phyloP scores from a whole-genome alignment of 164 flowering plant genomes.

The Hamamelis virginiana region DNA sequence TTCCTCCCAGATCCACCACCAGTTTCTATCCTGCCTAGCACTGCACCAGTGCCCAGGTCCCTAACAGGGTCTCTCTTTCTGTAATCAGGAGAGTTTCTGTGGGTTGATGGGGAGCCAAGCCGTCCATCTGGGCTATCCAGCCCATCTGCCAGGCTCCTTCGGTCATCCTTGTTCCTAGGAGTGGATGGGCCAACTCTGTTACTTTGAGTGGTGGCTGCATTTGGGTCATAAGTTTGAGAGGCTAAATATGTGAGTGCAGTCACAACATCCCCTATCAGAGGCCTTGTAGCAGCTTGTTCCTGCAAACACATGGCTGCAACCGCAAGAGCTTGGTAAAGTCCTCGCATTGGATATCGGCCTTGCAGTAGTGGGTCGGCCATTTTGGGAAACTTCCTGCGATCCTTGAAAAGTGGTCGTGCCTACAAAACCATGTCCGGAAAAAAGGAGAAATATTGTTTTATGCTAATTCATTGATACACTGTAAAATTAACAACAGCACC shows the following conservation, averaged over 20 bases:
- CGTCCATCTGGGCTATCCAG: conserved; percentile 50
- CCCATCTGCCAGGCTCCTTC: conserved; percentile 41
- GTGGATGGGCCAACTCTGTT: conserved; percentile 56
- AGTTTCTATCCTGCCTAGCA: conserved; percentile 47
- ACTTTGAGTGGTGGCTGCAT: conserved; percentile 45
- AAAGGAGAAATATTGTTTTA: background rate
- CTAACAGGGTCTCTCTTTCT: conserved; percentile 46
- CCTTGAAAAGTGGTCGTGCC: conserved; percentile 93
- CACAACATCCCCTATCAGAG: conserved; percentile 91
- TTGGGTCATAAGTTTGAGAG: conserved; percentile 82
- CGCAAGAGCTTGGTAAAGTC: conserved; percentile 90
- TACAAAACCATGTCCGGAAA: conserved; percentile 30
- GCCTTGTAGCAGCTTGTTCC: conserved; percentile 93
- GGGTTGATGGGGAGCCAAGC: conserved; percentile 55
- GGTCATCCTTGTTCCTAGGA: conserved; percentile 48
- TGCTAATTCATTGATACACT: background rate
- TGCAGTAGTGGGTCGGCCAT: conserved; percentile 87
- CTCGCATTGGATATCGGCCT: conserved; percentile 85
- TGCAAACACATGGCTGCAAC: conserved; percentile 96
- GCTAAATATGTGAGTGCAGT: conserved; percentile 89
- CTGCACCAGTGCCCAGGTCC: conserved; percentile 44
- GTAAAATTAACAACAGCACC: background rate
- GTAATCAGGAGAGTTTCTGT: conserved; percentile 66
- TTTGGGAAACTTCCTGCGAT: conserved; percentile 85
- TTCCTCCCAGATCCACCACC: conserved; percentile 74